Conservation (phyloP, 441 rosid genomes). For the Hura crepitans region DNA sequence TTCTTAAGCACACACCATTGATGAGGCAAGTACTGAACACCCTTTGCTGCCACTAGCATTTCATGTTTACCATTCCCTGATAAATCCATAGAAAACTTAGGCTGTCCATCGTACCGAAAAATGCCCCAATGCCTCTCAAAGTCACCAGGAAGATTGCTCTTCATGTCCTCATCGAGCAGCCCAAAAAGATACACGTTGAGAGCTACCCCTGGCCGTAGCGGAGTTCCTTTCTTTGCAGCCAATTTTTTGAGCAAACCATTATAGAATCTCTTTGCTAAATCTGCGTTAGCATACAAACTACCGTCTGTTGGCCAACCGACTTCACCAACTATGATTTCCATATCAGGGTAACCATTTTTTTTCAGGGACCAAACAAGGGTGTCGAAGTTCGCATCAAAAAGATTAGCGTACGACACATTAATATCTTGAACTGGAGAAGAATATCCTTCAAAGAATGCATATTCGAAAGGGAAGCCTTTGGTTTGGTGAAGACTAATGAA, state of each 20-base stretch:
- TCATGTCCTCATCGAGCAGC: constrained; percentile 60
- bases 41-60: constrained; percentile 54
- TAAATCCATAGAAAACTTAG: constrained; percentile 68
- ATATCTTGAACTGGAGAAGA: constrained; percentile 37
- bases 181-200: constrained; percentile 57
- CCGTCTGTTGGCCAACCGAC: constrained; percentile 97
- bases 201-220: constrained; percentile 42
- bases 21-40: constrained; percentile 46
- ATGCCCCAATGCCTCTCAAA: constrained; percentile 92
- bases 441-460: constrained; percentile 49
- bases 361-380: constrained; percentile 63
- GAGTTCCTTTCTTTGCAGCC: constrained; percentile 53
- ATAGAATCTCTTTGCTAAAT: constrained; percentile 54
- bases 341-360: constrained; percentile 37
- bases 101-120: constrained; percentile 64
- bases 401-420: constrained; percentile 43
- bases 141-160: constrained; percentile 55
- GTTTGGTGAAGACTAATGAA: constrained; percentile 67
- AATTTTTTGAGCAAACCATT: constrained; percentile 59
- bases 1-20: constrained; percentile 62
- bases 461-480: constrained; percentile 53
- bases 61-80: constrained; percentile 49
- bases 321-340: constrained; percentile 77
- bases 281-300: constrained; percentile 26
- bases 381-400: constrained; percentile 81